A percentile compares a stretch with the other conserved stretches of the same genome.
These are phyloP conservation scores for Botrytis cinerea DNA, from an alignment of 2,329 filamentous ascomycete species.

Conservation along the genomic window DNA sequence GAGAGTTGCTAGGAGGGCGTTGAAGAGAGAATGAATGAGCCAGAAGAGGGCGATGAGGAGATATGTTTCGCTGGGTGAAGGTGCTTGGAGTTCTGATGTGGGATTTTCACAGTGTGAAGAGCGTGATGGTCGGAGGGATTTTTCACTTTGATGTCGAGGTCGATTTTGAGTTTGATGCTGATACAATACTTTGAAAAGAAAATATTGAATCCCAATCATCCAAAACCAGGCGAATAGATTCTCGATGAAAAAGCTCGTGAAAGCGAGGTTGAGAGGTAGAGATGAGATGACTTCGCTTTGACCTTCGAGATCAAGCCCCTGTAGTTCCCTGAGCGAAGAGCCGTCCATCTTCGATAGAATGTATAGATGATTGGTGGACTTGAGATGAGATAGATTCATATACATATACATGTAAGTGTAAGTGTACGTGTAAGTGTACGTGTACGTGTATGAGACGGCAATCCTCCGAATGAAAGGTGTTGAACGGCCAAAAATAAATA, in stretches of 20 bases:
- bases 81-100: neutral
- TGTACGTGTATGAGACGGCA: neutral
- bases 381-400: neutral
- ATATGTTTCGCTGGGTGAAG: neutral
- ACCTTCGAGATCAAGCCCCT: neutral
- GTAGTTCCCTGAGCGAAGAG: neutral
- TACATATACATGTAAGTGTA: neutral
- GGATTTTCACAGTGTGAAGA: neutral
- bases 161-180: neutral
- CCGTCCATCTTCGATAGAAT: neutral
- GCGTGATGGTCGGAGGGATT: neutral
- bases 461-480: neutral
- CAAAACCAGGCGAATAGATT: conserved; percentile 7
- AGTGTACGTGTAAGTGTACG: neutral
- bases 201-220: conserved; percentile 19
- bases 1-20: neutral
- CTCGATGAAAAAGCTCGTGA: neutral
- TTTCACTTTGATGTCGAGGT: neutral
- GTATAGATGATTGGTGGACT: neutral
- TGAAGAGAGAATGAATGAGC: neutral
- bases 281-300: neutral
- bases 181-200: neutral
- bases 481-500: neutral
- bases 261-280: conserved; percentile 1
- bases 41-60: neutral